Evolutionary conservation across 768 basidiomycete genomes (phyloP).

Genomic region (Cubamyces lactineus): DNA sequence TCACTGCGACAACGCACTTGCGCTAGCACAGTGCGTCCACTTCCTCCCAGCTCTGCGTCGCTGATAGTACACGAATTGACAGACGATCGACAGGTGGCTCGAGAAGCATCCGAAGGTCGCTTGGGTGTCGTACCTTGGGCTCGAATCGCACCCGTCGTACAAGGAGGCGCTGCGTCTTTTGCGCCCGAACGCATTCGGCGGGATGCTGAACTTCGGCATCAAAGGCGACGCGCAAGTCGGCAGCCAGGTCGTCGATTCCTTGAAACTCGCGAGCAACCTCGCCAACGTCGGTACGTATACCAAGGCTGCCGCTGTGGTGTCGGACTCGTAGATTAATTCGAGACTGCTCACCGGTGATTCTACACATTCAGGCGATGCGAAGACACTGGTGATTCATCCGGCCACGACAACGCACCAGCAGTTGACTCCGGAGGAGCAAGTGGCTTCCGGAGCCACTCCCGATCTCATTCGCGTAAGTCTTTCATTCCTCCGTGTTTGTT

Average conservation of each 20-base stretch:
- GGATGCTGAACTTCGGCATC: conserved; percentile 81
- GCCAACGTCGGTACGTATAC: conserved; percentile 67
- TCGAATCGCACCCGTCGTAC: conserved; percentile 64
- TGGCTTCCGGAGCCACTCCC: conserved; percentile 68
- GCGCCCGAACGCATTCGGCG: conserved; percentile 60
- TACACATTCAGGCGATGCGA: conserved; percentile 55
- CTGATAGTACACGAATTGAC: too few relatives aligned
- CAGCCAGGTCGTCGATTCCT: conserved; percentile 65
- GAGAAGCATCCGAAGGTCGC: conserved; percentile 64
- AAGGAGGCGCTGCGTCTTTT: conserved; percentile 59
- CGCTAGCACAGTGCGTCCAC: conserved; percentile 55
- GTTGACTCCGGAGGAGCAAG: conserved; percentile 62
- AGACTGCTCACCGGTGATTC: conserved; percentile 26
- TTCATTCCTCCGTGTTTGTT: not conserved
- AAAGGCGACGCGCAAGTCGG: conserved; percentile 55
- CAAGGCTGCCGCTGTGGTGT: too few relatives aligned
- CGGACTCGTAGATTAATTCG: too few relatives aligned
- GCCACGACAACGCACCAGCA: conserved; percentile 80
- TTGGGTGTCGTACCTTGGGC: conserved; percentile 83
- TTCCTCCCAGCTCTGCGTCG: too few relatives aligned
- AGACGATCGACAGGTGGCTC: conserved; percentile 46
- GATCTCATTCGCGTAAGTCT: conserved; percentile 70
- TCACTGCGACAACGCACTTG: conserved; percentile 72
- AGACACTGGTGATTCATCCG: conserved; percentile 81
- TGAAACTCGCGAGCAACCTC: conserved; percentile 77